A percentile compares a stretch with the other conserved stretches of the same genome.
Conservation (phyloP, 306 rosid genomes). For the Lagenaria siceraria region DNA sequence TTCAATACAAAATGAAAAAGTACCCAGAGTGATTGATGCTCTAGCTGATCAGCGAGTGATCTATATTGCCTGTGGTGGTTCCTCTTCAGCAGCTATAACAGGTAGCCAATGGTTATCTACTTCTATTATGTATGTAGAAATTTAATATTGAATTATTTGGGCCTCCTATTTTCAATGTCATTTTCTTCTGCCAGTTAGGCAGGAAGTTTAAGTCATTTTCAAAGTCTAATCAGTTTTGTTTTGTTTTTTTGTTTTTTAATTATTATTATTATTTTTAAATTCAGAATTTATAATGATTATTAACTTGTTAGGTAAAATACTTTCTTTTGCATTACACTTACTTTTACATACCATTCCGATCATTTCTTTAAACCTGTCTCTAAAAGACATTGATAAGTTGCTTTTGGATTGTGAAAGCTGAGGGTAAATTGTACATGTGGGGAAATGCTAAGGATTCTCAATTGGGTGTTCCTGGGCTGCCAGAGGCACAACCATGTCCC, state of each 20-base stretch:
- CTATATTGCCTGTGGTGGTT: slow-evolving; percentile 74
- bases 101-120: slow-evolving; percentile 25
- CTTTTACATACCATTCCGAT: not conserved
- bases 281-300: not conserved
- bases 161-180: not conserved
- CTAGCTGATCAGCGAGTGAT: slow-evolving; percentile 36
- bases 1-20: slow-evolving; percentile 45
- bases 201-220: not conserved
- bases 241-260: not conserved
- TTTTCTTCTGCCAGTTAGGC: not conserved
- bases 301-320: not conserved
- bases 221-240: not conserved
- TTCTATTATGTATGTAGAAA: not conserved
- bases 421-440: slow-evolving; percentile 81
- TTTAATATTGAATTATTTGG: not conserved
- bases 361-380: not conserved
- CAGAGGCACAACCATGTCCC: slow-evolving; percentile 48
- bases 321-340: not conserved
- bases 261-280: not conserved
- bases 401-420: slow-evolving; percentile 34
- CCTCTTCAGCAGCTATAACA: slow-evolving; percentile 81
- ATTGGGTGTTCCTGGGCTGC: slow-evolving; percentile 88
- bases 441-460: slow-evolving; percentile 75
- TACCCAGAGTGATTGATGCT: slow-evolving; percentile 56
- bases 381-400: not conserved